phyloP scores from a whole-genome alignment of 2,329 filamentous ascomycete species.

The Ilyonectria robusta region DNA sequence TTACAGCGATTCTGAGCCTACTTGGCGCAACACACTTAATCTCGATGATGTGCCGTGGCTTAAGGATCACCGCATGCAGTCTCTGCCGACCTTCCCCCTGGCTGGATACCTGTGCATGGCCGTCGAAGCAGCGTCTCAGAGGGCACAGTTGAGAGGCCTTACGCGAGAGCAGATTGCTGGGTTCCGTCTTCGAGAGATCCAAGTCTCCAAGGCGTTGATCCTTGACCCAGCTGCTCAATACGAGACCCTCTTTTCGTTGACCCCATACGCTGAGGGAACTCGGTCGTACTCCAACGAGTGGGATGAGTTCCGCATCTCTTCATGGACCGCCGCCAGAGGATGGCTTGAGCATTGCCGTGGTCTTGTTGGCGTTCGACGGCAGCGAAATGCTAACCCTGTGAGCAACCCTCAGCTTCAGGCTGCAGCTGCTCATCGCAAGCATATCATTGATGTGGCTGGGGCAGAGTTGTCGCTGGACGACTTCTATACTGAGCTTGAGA shows the following conservation, averaged over 20 bases:
- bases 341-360: slow-evolving; percentile 73
- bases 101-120: slow-evolving; percentile 68
- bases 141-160: slow-evolving; percentile 44
- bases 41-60: slow-evolving; percentile 69
- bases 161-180: slow-evolving; percentile 38
- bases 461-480: slow-evolving; percentile 28
- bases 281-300: slow-evolving; percentile 59
- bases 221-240: slow-evolving; percentile 45
- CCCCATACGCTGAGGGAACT: slow-evolving; percentile 48
- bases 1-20: slow-evolving; percentile 61
- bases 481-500: slow-evolving; percentile 48
- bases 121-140: slow-evolving; percentile 61
- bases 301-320: slow-evolving; percentile 71
- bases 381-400: slow-evolving; percentile 40
- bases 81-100: slow-evolving; percentile 68
- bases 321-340: slow-evolving; percentile 64
- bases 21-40: slow-evolving; percentile 64
- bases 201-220: slow-evolving; percentile 46
- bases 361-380: slow-evolving; percentile 58
- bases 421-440: slow-evolving; percentile 29
- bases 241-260: slow-evolving; percentile 45
- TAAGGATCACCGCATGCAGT: slow-evolving; percentile 71
- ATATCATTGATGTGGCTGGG: slow-evolving; percentile 8
- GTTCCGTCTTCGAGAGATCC: slow-evolving; percentile 42
- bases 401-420: slow-evolving; percentile 26